Evolutionary conservation across 108 stramenopile species (phyloP).

Genomic region (Pseudonitzschia pungens): DNA sequence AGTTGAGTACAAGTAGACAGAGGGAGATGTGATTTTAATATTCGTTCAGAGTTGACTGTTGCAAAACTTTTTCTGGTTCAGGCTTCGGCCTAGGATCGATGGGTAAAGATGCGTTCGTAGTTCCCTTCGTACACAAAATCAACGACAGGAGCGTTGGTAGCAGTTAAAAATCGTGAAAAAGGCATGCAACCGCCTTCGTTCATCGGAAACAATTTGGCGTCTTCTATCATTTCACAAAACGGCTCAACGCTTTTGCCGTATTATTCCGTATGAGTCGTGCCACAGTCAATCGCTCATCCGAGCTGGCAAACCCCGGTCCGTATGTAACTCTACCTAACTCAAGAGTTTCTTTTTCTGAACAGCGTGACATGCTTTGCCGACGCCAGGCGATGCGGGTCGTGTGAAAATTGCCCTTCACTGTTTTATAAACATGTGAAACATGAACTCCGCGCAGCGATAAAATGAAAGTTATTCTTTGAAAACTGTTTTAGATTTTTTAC

Average conservation of each 20-base stretch:
- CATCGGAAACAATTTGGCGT: neutral
- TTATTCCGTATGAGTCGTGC: neutral
- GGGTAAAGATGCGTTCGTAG: neutral
- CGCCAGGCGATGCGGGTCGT: too few species aligned
- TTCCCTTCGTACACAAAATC: neutral
- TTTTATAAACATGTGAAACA: too few species aligned
- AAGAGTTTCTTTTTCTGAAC: too few species aligned
- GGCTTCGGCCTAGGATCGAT: neutral
- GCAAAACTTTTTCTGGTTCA: neutral
- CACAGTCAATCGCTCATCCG: neutral
- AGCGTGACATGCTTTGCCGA: too few species aligned
- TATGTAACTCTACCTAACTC: neutral
- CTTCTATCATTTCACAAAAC: neutral
- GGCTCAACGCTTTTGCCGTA: neutral
- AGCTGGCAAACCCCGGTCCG: neutral
- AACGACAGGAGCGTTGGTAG: neutral
- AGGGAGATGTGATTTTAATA: too few species aligned
- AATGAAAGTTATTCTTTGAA: too few species aligned
- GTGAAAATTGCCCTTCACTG: too few species aligned
- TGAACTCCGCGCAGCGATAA: too few species aligned
- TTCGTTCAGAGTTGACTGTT: too few species aligned
- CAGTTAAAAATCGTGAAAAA: neutral
- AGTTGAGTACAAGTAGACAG: too few species aligned
- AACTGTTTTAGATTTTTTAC: too few species aligned
- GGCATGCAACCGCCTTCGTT: neutral